Percentiles rank a stretch among this genome's conserved stretches.
phyloP scores from a whole-genome alignment of 805 yeast genomes.

The Saturnispora dispora region DNA sequence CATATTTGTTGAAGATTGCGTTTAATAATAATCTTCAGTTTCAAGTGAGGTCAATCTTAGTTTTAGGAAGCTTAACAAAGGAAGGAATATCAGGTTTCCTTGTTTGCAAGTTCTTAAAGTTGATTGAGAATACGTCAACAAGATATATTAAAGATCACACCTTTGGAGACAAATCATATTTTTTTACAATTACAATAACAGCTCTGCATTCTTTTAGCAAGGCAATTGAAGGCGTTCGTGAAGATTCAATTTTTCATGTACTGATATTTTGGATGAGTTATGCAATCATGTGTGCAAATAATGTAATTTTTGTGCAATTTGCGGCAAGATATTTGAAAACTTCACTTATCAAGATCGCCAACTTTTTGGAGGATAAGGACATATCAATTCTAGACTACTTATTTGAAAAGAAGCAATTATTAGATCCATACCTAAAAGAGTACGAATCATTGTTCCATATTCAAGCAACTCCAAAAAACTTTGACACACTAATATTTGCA shows the following conservation, averaged over 20 bases:
- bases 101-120: slow-evolving; percentile 21
- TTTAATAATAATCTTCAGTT: slow-evolving; percentile 47
- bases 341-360: slow-evolving; percentile 27
- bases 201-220: slow-evolving; percentile 38
- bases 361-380: slow-evolving; percentile 24
- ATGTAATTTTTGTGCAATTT: slow-evolving; percentile 24
- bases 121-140: slow-evolving; percentile 17
- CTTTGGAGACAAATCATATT: not conserved
- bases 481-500: slow-evolving; percentile 42
- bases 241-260: slow-evolving; percentile 37
- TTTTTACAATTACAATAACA: slow-evolving; percentile 23
- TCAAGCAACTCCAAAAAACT: slow-evolving; percentile 34
- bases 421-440: slow-evolving; percentile 34
- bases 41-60: slow-evolving; percentile 58
- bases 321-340: slow-evolving; percentile 29
- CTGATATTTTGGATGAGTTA: slow-evolving; percentile 41
- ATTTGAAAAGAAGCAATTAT: slow-evolving; percentile 26
- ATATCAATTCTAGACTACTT: slow-evolving; percentile 23
- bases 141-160: not conserved
- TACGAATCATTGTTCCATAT: slow-evolving; percentile 37
- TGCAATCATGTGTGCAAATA: slow-evolving; percentile 19
- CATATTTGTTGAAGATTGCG: slow-evolving; percentile 54
- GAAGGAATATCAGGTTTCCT: slow-evolving; percentile 52
- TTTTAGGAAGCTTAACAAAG: slow-evolving; percentile 60
- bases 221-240: slow-evolving; percentile 40